Percentiles rank a stretch among this genome's conserved stretches.
phyloP scores from a whole-genome alignment of 2,329 filamentous ascomycete genomes.

The Penicillium olsonii region DNA sequence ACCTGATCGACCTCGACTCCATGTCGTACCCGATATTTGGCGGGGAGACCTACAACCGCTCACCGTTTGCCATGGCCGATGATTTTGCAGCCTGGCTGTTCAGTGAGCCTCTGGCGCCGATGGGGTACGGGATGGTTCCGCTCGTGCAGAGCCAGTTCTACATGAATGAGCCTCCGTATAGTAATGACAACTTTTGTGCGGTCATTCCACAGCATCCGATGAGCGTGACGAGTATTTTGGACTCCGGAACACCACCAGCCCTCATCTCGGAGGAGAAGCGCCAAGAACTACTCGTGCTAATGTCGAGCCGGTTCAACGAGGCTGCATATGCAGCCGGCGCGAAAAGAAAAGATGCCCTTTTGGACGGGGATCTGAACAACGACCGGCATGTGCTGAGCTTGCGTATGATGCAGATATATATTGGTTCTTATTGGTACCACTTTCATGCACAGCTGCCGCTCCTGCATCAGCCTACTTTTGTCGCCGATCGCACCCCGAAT shows the following conservation, averaged over 20 bases:
- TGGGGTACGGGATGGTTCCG: constrained; percentile 51
- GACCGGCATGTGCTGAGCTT: constrained; percentile 70
- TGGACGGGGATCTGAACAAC: constrained; percentile 73
- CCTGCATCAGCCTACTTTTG: constrained; percentile 90
- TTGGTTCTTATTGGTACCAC: constrained; percentile 90
- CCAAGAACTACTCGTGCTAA: constrained; percentile 77
- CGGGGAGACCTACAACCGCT: constrained; percentile 78
- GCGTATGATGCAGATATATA: constrained; percentile 94
- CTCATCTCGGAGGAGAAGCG: constrained; percentile 86
- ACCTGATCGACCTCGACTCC: constrained; percentile 34
- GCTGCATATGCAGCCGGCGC: constrained; percentile 72
- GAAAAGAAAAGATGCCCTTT: constrained; percentile 72
- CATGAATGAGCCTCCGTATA: constrained; percentile 51
- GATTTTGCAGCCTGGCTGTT: constrained; percentile 86
- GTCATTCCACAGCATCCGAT: constrained; percentile 72
- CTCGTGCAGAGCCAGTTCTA: constrained; percentile 53
- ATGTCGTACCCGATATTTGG: constrained; percentile 78
- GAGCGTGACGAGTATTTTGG: constrained; percentile 83
- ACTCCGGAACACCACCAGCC: constrained; percentile 76
- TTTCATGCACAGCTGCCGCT: constrained; percentile 95
- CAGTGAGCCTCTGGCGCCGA: constrained; percentile 63
- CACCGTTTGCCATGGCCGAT: constrained; percentile 83
- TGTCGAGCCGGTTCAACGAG: constrained; percentile 79
- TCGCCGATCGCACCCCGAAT: constrained; percentile 80
- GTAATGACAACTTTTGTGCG: constrained; percentile 49